These are phyloP conservation scores for Eucalyptus marginata DNA, from an alignment of 345 rosid genomes.

Conservation along the genomic window DNA sequence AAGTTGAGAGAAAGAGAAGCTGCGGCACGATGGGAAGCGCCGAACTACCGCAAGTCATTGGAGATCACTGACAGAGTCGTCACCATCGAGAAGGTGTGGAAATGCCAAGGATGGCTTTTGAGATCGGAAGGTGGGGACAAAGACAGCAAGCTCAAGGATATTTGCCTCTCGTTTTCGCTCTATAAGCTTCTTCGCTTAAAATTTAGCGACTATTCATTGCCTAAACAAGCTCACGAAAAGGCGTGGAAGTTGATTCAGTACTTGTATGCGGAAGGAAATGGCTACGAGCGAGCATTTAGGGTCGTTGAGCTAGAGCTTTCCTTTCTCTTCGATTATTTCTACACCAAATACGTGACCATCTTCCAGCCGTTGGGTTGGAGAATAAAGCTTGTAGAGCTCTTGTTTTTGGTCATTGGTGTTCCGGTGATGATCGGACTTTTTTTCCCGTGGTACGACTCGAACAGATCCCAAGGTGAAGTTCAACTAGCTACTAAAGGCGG, in stretches of 20 bases:
- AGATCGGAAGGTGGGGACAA: background rate
- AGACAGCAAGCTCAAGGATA: background rate
- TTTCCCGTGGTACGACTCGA: background rate
- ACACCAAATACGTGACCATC: background rate
- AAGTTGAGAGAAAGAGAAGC: background rate
- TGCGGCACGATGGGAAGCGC: background rate
- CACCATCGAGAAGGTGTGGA: background rate
- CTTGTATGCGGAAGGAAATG: background rate
- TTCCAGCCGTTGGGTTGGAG: background rate
- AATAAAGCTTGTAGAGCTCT: background rate
- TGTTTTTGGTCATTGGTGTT: background rate
- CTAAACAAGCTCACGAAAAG: background rate
- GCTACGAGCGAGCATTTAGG: background rate
- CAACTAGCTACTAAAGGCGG: background rate
- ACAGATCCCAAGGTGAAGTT: background rate
- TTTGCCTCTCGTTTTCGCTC: background rate
- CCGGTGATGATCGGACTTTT: background rate
- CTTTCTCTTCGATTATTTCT: background rate
- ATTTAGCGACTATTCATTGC: background rate
- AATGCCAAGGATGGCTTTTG: background rate
- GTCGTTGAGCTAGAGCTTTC: background rate
- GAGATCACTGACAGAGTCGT: background rate
- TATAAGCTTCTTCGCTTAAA: background rate
- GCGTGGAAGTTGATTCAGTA: background rate
- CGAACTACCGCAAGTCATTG: background rate